phyloP scores from a whole-genome alignment of 164 flowering plant species.

The Vitis labrusca region DNA sequence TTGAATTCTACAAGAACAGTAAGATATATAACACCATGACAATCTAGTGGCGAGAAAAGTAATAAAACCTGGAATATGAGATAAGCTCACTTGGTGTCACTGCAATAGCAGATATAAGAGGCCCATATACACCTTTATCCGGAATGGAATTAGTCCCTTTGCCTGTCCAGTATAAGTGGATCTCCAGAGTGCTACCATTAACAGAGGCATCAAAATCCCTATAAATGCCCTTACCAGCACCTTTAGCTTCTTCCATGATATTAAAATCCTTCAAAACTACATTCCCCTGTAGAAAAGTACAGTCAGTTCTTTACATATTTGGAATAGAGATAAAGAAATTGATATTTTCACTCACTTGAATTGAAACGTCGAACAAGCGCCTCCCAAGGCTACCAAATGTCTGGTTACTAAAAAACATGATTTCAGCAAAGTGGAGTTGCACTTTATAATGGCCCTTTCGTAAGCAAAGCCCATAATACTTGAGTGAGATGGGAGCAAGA shows the following conservation, averaged over 20 bases:
- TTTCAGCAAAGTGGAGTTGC: conserved; percentile 84
- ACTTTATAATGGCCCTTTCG: conserved; percentile 67
- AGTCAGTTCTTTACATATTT: not conserved
- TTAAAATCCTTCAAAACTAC: conserved; percentile 47
- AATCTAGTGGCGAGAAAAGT: not conserved
- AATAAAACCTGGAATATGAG: not conserved
- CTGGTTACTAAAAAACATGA: conserved; percentile 48
- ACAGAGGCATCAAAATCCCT: conserved; percentile 32
- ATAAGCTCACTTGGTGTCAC: conserved; percentile 72
- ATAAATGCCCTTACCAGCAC: conserved; percentile 39
- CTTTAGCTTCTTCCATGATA: conserved; percentile 58
- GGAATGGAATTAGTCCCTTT: conserved; percentile 78
- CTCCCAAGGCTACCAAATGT: conserved; percentile 54
- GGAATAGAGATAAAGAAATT: not conserved
- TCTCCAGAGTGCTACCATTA: conserved; percentile 58
- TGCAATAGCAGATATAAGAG: conserved; percentile 76
- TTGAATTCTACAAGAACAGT: conserved; percentile 49
- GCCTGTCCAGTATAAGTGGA: conserved; percentile 81
- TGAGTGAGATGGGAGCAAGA: conserved; percentile 65
- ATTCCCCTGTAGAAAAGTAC: conserved; percentile 14
- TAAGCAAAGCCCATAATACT: conserved; percentile 79
- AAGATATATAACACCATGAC: not conserved
- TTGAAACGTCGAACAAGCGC: conserved; percentile 74
- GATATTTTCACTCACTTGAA: conserved; percentile 52
- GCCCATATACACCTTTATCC: conserved; percentile 70